phyloP scores from a whole-genome alignment of 495 filamentous ascomycete species.

The Cercophora sp. region DNA sequence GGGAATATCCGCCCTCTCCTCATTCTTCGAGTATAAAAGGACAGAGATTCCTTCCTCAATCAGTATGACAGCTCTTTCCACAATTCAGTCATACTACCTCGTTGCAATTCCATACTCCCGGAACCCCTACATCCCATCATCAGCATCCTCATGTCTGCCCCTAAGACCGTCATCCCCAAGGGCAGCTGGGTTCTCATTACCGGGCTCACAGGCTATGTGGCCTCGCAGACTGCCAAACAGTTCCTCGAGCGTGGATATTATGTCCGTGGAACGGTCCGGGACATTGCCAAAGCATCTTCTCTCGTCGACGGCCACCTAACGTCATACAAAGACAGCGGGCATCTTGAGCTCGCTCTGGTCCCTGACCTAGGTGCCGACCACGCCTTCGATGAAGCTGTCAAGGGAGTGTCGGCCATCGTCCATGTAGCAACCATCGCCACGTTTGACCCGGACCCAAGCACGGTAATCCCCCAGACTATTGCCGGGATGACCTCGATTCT shows the following conservation, averaged over 20 bases:
- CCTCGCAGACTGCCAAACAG: conserved; percentile 44
- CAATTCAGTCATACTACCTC: too few species aligned
- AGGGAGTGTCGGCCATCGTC: conserved; percentile 32
- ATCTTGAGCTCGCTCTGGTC: conserved; percentile 35
- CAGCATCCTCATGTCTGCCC: conserved; percentile 1
- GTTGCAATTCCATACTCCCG: too few species aligned
- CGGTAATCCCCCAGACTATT: conserved; percentile 41
- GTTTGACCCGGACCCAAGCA: conserved; percentile 34
- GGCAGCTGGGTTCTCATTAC: conserved; percentile 44
- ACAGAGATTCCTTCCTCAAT: too few species aligned
- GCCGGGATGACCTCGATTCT: conserved; percentile 36
- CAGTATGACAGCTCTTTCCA: too few species aligned
- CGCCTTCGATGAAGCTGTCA: conserved; percentile 37
- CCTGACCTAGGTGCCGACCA: conserved; percentile 32
- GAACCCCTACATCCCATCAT: too few species aligned
- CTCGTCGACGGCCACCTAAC: conserved; percentile 34
- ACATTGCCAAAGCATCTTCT: conserved; percentile 37
- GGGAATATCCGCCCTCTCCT: too few species aligned
- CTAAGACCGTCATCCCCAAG: conserved; percentile 1
- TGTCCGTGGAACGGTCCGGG: conserved; percentile 49
- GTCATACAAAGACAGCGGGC: conserved; percentile 32
- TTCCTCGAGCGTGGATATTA: conserved; percentile 46
- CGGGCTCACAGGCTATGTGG: conserved; percentile 51
- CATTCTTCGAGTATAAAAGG: too few species aligned
- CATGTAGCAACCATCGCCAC: conserved; percentile 45